Evolutionary conservation across 2,329 filamentous ascomycete genomes (phyloP), one percentile per base, ranked within the genome.

Genomic region (Colletotrichum cereale): DNA sequence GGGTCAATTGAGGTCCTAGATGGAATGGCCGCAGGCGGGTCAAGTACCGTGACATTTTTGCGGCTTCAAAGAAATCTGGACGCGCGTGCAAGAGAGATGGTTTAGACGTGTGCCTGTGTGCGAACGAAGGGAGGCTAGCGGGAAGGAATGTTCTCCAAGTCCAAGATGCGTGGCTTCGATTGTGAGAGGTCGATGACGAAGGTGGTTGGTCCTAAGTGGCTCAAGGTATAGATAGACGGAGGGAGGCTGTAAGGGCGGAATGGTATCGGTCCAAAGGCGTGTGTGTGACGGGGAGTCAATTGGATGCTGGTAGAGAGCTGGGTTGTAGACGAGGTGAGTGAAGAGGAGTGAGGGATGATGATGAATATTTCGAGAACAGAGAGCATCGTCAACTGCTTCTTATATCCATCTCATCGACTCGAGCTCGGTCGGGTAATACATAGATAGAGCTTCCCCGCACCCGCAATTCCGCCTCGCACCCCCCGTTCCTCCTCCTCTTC

Each of bases 21-120:
- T 26, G 58, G 60, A 72, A 56, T 1, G 69, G 69, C 40, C 69
- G 67, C 18, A 72, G 40, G 40, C 69, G 66, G 66, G 58, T 60
- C n/a, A 69, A 34, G 58, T 64, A 69, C 53, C 69, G 69, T 64
- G 69, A 72, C 69, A 72, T 72, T 21, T 34, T 64, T 67, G 31
- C 66, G 58, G 31, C 24, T 67, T 71, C 16, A 53, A 70, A 60
- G 44, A 58, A 31, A 40, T 42, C 7, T 50, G 40, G 31, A 29
- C 16, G 34, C 10, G n/a, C 42, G 18, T 42, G 40, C 18, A 2
- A 42, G 40, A 40, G 47, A 62, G n/a, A n/a, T n/a, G n/a, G n/a
- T n/a, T n/a, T 11, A 53, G 36, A 36, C 3, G 55, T 10, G n/a
- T 6, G 16, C 3, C 14, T 16, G 36, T 7, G 31, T 21, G 34